Base-by-base conservation (phyloP, 768 basidiomycete species). In the Tricholoma hemisulphureum region DNA sequence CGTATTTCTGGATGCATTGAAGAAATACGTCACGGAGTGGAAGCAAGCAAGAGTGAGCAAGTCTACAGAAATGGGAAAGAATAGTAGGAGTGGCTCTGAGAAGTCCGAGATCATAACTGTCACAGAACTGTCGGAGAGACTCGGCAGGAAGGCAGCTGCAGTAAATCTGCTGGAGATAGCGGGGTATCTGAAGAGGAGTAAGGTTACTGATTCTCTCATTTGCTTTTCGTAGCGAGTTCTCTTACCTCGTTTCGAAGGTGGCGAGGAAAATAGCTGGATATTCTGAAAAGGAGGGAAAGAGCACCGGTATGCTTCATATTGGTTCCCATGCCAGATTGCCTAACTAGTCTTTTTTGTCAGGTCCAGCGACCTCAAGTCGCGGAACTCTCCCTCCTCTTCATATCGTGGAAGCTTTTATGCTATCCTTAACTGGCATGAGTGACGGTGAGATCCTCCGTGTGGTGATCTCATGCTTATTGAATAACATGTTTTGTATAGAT, bases 251-350 rank as follows among this genome's bases (percentile, higher is more conserved):
- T 55, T 14, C 5, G 32, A 3, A 88, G 83, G 80, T 90, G 55
- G 87, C 88, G 6, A 78, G 86, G 63, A 90, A 94, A 70, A 91
- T 95, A 53, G 85, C 91, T n/a, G 84, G 91, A 1, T 97, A 95
- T 69, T 82, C 85, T 21, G 88, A 93, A 51, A 83, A 81, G 61
- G 70, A 80, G 48, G 78, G 78, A 60, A 78, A 78, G 57, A 74
- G 75, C 13, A 64, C 65, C 46, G 76, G 79, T 78, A 49, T 57
- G 66, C 64, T 5, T 26, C 53, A 6, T 21, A 29, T 8, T n/a
- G 14, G 5, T 39, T 9, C 20, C 34, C 8, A 34, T 37, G 24
- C 14, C 32, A n/a, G 16, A 31, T 10, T 29, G 29, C 20, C 20
- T 41, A 2, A 34, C 18, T 31, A 34, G 51, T 10, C 11, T 16